A percentile compares a stretch with the other conserved stretches of the same genome.
Evolutionary conservation across 805 yeast species (phyloP).

Genomic region (Myxozyma neotropica): DNA sequence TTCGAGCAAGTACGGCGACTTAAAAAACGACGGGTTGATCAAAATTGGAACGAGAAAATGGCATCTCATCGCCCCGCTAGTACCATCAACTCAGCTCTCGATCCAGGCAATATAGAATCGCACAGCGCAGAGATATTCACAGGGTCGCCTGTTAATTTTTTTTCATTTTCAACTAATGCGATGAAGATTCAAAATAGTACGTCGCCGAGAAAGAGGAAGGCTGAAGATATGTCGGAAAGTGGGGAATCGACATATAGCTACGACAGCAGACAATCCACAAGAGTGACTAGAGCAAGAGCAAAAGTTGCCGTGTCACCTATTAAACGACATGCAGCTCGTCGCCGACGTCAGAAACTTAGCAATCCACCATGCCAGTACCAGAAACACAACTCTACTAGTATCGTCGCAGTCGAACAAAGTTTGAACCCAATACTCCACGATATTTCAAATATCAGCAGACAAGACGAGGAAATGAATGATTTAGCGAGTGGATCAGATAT

Average conservation of each 20-base stretch:
- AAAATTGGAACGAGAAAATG: no score
- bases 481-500: no score
- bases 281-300: background rate
- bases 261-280: background rate
- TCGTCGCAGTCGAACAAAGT: no score
- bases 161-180: background rate
- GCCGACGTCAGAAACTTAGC: no score
- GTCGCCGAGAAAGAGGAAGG: background rate
- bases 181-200: background rate
- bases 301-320: background rate
- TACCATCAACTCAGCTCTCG: no score
- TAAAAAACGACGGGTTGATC: conserved; percentile 2
- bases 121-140: background rate
- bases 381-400: background rate
- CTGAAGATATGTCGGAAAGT: conserved; percentile 4
- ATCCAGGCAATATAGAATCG: no score
- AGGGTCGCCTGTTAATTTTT: background rate
- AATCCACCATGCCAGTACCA: no score
- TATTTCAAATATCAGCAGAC: background rate
- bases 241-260: background rate
- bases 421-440: background rate
- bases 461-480: background rate
- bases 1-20: conserved; percentile 1
- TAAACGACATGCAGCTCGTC: no score
- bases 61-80: no score